These are phyloP conservation scores for Coprinopsis marcescibilis DNA, from an alignment of 768 basidiomycete species.

Conservation along the genomic window DNA sequence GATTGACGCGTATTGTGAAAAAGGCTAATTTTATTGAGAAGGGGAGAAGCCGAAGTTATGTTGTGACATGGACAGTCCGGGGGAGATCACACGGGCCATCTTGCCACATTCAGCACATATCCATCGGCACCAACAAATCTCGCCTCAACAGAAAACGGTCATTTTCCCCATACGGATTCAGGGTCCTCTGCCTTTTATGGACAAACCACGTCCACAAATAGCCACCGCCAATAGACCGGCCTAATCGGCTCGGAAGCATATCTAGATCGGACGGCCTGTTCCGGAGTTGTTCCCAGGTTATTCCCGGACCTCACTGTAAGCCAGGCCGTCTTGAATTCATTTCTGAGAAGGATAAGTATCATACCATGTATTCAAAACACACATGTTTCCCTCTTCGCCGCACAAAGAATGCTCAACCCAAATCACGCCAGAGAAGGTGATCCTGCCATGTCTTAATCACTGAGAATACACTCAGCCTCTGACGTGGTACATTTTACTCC, in stretches of 20 bases:
- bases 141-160: conserved; percentile 8
- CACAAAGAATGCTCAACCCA: background rate
- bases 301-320: background rate
- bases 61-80: conserved; percentile 8
- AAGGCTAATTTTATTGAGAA: conserved; percentile 11
- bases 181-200: conserved; percentile 7
- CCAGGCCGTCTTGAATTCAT: background rate
- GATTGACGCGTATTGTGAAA: conserved; percentile 12
- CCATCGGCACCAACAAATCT: conserved; percentile 6
- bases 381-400: background rate
- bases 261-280: background rate
- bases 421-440: background rate
- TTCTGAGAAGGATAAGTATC: background rate
- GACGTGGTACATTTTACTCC: conserved; percentile 1
- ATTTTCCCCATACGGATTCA: conserved; percentile 5
- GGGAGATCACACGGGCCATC: conserved; percentile 9
- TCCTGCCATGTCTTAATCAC: background rate
- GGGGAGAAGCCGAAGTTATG: conserved; percentile 9
- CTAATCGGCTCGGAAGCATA: conserved; percentile 6
- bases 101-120: conserved; percentile 5
- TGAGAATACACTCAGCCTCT: background rate
- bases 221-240: conserved; percentile 3
- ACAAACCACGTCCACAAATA: conserved; percentile 10
- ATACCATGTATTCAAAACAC: background rate
- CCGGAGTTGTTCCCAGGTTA: no score